phyloP scores from a whole-genome alignment of 495 filamentous ascomycete genomes.

The Oleoguttula mirabilis region DNA sequence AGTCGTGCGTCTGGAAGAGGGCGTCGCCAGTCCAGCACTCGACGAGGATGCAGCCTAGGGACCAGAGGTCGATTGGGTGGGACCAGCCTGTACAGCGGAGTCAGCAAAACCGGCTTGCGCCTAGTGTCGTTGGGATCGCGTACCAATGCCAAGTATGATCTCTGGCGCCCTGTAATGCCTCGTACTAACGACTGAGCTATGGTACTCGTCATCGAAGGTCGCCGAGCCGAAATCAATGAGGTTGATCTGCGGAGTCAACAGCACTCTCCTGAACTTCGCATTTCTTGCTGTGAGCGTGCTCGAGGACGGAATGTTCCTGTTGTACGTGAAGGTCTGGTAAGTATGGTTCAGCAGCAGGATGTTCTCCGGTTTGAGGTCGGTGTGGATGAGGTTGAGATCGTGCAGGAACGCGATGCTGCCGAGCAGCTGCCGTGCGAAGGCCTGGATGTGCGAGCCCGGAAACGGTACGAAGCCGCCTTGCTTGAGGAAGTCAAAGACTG shows the following conservation, averaged over 20 bases:
- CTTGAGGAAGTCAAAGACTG: slow-evolving; percentile 97
- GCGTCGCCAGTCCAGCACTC: slow-evolving; percentile 98
- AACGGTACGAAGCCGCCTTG: slow-evolving; percentile 89
- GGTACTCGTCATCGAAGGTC: slow-evolving; percentile 96
- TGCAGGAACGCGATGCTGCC: slow-evolving; percentile 98
- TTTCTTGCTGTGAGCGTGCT: slow-evolving; percentile 62
- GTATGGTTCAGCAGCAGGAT: slow-evolving; percentile 81
- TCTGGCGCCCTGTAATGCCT: slow-evolving; percentile 93
- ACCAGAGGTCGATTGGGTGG: slow-evolving; percentile 97
- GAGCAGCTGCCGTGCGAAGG: slow-evolving; percentile 85
- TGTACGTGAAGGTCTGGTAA: slow-evolving; percentile 96
- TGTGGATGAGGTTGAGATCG: slow-evolving; percentile 95
- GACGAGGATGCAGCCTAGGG: slow-evolving; percentile 96
- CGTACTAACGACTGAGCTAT: slow-evolving; percentile 92
- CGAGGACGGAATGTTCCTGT: slow-evolving; percentile 84
- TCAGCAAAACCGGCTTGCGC: background rate
- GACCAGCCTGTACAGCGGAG: slow-evolving; percentile 53
- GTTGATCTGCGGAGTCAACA: slow-evolving; percentile 91
- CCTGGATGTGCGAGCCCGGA: slow-evolving; percentile 97
- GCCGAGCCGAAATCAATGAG: slow-evolving; percentile 97
- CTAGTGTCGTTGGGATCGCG: background rate
- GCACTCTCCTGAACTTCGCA: slow-evolving; percentile 72
- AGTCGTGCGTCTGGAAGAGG: slow-evolving; percentile 95
- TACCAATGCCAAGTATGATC: slow-evolving; percentile 80
- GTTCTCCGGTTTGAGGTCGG: slow-evolving; percentile 96